Conservation (phyloP, 2,329 filamentous ascomycete species). For the Ustulina deusta region DNA sequence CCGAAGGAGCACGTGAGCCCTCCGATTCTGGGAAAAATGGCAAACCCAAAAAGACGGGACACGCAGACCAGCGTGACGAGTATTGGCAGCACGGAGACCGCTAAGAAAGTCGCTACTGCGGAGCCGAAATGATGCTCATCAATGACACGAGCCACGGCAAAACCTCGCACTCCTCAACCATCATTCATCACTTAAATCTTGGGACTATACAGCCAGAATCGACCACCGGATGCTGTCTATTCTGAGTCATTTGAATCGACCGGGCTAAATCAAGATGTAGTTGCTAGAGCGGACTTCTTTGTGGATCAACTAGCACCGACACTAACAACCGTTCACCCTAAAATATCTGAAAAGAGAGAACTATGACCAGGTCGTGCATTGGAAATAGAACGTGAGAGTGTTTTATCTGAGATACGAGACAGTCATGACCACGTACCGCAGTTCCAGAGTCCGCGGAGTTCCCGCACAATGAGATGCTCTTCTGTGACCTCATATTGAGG, state of each 20-base stretch:
- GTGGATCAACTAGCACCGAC: neutral
- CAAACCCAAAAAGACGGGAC: slow-evolving; percentile 63
- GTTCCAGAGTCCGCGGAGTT: no score
- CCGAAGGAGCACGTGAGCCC: slow-evolving; percentile 47
- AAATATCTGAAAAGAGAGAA: slow-evolving; percentile 15
- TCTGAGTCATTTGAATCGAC: neutral
- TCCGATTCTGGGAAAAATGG: slow-evolving; percentile 49
- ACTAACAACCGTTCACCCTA: neutral
- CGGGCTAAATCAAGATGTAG: neutral
- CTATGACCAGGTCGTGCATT: slow-evolving; percentile 4
- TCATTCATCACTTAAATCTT: neutral
- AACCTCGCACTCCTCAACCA: neutral
- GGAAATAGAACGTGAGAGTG: slow-evolving; percentile 11
- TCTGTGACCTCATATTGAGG: neutral
- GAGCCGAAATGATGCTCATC: slow-evolving; percentile 42
- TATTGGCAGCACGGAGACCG: slow-evolving; percentile 72
- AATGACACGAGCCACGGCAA: neutral
- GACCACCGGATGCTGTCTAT: neutral
- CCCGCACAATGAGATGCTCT: slow-evolving; percentile 15
- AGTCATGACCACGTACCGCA: slow-evolving; percentile 21
- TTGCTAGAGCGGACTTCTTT: neutral
- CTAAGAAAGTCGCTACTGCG: slow-evolving; percentile 65
- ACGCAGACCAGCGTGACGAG: slow-evolving; percentile 72
- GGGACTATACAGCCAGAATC: neutral
- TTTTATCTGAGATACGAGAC: slow-evolving; percentile 31